A percentile compares a stretch with the other conserved stretches of the same genome.
These are phyloP conservation scores for Phialemonium atrogriseum DNA, from an alignment of 2,329 filamentous ascomycete species.

Conservation along the genomic window DNA sequence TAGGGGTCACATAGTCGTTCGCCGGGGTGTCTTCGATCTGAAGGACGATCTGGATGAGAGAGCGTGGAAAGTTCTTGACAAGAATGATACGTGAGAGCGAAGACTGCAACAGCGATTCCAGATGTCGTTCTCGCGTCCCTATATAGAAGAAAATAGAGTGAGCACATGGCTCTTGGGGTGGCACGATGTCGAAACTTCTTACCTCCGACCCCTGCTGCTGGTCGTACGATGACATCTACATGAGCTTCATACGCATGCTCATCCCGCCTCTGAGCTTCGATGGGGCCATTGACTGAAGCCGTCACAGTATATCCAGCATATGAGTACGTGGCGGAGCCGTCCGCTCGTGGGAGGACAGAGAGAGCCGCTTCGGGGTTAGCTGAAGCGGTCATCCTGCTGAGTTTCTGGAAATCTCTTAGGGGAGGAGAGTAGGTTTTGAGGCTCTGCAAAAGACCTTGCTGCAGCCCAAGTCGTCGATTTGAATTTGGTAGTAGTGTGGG, in stretches of 20 bases:
- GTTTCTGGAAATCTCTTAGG: constrained; percentile 2
- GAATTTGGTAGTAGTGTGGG: too few relatives aligned
- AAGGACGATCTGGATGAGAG: constrained; percentile 72
- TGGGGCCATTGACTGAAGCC: constrained; percentile 82
- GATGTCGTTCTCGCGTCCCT: constrained; percentile 70
- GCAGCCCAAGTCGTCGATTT: too few relatives aligned
- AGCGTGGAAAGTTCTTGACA: constrained; percentile 66
- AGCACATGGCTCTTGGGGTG: constrained; percentile 4
- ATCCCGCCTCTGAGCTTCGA: constrained; percentile 82
- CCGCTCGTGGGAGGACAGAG: constrained; percentile 58
- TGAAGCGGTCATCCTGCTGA: constrained; percentile 37
- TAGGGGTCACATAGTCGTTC: constrained; percentile 55
- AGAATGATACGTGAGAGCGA: constrained; percentile 68
- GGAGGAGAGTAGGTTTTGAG: too few relatives aligned
- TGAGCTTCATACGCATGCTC: constrained; percentile 87
- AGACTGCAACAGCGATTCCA: constrained; percentile 67
- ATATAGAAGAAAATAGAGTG: constrained; percentile 17
- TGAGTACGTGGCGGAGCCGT: constrained; percentile 73
- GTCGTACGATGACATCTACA: constrained; percentile 83
- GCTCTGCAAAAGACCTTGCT: too few relatives aligned
- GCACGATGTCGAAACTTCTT: constrained; percentile 18
- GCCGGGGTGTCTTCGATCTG: constrained; percentile 64
- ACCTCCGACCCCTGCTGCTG: constrained; percentile 77
- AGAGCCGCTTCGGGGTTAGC: constrained; percentile 43
- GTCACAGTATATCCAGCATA: constrained; percentile 72